Percentiles rank a stretch among this genome's conserved stretches.
Evolutionary conservation across 1,284 basidiomycete genomes (phyloP).

Genomic region (Coniferiporia weirii): DNA sequence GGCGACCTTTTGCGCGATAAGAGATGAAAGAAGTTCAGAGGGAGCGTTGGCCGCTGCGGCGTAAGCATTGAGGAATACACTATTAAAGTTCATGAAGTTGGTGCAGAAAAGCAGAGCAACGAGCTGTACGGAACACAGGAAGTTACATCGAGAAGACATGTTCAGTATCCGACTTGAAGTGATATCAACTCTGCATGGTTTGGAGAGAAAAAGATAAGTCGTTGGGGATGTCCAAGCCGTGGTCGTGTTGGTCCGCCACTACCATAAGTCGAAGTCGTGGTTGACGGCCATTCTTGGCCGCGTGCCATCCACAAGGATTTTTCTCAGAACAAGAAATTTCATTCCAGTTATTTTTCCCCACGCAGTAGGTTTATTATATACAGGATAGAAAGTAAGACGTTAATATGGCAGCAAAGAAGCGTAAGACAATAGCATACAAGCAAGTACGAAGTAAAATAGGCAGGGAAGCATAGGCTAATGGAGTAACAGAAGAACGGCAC

Average conservation of each 20-base stretch:
- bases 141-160: not conserved
- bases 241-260: too few relatives aligned
- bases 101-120: not conserved
- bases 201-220: not conserved
- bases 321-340: too few relatives aligned
- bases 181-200: not conserved
- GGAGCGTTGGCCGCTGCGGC: not conserved
- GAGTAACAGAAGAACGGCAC: not conserved
- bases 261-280: not conserved
- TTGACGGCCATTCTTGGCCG: too few relatives aligned
- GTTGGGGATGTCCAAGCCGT: not conserved
- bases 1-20: slow-evolving; percentile 19
- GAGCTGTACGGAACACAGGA: not conserved
- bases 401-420: not conserved
- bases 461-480: not conserved
- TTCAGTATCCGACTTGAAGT: not conserved
- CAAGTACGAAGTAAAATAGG: not conserved
- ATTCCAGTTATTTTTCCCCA: too few relatives aligned
- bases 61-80: not conserved
- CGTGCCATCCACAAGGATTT: too few relatives aligned
- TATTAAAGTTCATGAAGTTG: not conserved
- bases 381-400: not conserved
- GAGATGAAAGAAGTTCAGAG: slow-evolving; percentile 19
- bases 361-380: too few relatives aligned
- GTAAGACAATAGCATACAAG: not conserved